These are phyloP conservation scores for Chaetoceros muelleri DNA, from an alignment of 108 stramenopile genomes.

Conservation along the genomic window DNA sequence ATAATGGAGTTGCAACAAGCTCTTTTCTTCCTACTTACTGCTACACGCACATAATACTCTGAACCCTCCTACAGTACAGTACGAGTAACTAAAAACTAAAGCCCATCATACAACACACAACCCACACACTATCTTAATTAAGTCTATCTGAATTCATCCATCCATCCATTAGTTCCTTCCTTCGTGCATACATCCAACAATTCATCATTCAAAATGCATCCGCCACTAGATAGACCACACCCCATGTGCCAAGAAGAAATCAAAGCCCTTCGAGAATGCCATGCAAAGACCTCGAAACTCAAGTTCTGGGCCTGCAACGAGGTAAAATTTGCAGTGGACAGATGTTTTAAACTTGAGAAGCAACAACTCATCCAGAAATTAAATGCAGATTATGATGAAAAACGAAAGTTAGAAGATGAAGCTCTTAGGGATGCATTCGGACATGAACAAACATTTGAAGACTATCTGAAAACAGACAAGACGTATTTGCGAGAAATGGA, in stretches of 20 bases:
- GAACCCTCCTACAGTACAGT: too few relatives aligned
- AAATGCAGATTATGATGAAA: slow-evolving; percentile 46
- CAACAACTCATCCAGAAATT: slow-evolving; percentile 45
- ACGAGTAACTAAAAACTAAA: too few relatives aligned
- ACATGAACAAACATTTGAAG: slow-evolving; percentile 60
- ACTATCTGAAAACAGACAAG: slow-evolving; percentile 54
- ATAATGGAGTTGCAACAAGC: too few relatives aligned
- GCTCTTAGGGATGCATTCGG: slow-evolving; percentile 50
- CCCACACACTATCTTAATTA: slow-evolving; percentile 10
- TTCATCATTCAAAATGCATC: slow-evolving; percentile 57
- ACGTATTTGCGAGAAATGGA: slow-evolving; percentile 46
- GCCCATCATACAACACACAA: too few relatives aligned
- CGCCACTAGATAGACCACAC: slow-evolving; percentile 86
- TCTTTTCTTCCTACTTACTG: too few relatives aligned
- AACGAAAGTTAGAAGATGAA: slow-evolving; percentile 41
- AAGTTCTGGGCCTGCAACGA: slow-evolving; percentile 87
- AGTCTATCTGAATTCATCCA: slow-evolving; percentile 3
- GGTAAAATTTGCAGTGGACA: slow-evolving; percentile 55
- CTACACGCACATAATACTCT: too few relatives aligned
- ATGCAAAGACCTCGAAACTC: slow-evolving; percentile 44
- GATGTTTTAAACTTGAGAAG: slow-evolving; percentile 80
- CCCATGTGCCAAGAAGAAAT: slow-evolving; percentile 78
- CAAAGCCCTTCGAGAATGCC: slow-evolving; percentile 62
- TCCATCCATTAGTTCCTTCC: not conserved
- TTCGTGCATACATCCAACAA: slow-evolving; percentile 2